A percentile compares a stretch with the other conserved stretches of the same genome.
These are phyloP conservation scores for Ampelomyces quisqualis DNA, from an alignment of 2,329 filamentous ascomycete species.

Conservation along the genomic window DNA sequence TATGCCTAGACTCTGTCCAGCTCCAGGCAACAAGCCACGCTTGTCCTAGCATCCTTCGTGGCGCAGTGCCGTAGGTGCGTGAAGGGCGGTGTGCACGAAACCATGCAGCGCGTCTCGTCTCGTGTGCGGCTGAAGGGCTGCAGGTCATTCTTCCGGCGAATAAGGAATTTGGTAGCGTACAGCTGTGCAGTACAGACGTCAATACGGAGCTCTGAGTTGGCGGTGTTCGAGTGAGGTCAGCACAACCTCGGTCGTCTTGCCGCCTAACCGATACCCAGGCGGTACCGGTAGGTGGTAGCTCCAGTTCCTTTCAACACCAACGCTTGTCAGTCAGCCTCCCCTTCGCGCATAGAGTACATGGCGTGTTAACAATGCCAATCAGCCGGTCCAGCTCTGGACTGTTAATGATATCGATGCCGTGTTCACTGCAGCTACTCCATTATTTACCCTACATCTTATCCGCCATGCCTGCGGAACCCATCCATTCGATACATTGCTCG, in stretches of 20 bases:
- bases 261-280: background rate
- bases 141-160: background rate
- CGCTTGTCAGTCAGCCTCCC: background rate
- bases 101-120: background rate
- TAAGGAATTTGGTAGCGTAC: background rate
- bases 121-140: constrained; percentile 5
- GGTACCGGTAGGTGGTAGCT: background rate
- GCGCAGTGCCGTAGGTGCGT: background rate
- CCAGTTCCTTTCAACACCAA: too few species aligned
- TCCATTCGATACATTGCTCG: constrained; percentile 58
- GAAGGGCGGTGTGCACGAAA: background rate
- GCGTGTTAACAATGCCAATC: too few species aligned
- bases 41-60: background rate
- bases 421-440: too few species aligned
- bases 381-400: too few species aligned
- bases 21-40: constrained; percentile 3
- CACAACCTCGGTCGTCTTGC: background rate
- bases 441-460: constrained; percentile 24
- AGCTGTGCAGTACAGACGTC: background rate
- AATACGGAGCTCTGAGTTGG: background rate
- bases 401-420: too few species aligned
- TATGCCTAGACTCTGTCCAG: too few species aligned
- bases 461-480: constrained; percentile 42
- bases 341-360: too few species aligned
- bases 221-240: background rate